Conservation (phyloP, 208 protist species). For the Naegleria lovaniensis region DNA sequence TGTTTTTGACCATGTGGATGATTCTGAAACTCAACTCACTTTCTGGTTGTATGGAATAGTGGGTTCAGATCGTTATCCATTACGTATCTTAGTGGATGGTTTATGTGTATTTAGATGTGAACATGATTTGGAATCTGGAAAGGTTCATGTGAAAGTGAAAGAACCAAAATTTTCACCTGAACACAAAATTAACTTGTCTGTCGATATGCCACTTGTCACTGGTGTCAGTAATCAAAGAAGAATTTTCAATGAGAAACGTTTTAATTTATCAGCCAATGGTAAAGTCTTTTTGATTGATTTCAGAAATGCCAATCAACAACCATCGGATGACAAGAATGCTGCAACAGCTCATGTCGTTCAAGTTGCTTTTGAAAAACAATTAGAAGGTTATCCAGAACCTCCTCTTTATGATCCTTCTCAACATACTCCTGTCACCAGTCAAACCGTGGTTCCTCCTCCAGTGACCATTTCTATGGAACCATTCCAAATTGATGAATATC, state of each 20-base stretch:
- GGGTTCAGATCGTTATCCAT: neutral
- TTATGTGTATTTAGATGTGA: neutral
- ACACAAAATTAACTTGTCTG: neutral
- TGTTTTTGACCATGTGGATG: neutral
- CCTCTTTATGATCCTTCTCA: neutral
- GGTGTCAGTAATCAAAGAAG: neutral
- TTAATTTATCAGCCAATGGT: neutral
- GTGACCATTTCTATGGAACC: neutral
- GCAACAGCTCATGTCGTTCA: neutral
- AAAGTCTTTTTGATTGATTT: neutral
- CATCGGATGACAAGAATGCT: neutral
- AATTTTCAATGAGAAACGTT: neutral
- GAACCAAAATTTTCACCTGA: neutral
- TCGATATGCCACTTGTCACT: neutral
- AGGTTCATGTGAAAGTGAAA: neutral
- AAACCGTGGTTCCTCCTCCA: neutral
- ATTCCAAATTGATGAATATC: neutral
- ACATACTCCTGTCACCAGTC: neutral
- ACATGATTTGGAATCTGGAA: neutral
- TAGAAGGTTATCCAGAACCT: no score
- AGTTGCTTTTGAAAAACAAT: neutral
- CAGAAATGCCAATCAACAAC: neutral
- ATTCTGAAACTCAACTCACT: neutral
- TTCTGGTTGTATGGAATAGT: neutral
- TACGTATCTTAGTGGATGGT: neutral